Evolutionary conservation across 768 basidiomycete genomes (phyloP), one percentile per base, ranked within the genome.

Genomic region (Lactarius tabidus): DNA sequence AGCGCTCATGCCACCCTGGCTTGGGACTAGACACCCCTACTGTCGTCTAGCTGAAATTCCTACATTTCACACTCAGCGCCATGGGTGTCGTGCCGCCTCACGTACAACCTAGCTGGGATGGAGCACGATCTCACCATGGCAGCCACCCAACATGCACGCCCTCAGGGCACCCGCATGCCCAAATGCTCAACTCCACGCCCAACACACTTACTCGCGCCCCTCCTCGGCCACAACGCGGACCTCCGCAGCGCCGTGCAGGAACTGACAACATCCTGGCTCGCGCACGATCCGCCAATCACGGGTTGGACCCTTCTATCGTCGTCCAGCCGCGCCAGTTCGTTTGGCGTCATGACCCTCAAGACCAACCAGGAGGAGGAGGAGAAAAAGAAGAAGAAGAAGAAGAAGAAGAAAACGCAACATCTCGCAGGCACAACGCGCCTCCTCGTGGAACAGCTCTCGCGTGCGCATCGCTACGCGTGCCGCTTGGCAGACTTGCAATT

Each of bases 301-400:
- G 90, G 0, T 76, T 92, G 5, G 86, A 92, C 73, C 71, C 70
- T 9, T 79, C 82, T 2, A 84, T 91, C 69, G 73, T 88, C 60
- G 80, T 90, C 61, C 78, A 78, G 9, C 74, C 80, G 0, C 78
- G 81, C 12, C 74, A 89, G n/a, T 74, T 91, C 90, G 0, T 75
- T 92, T 2, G 90, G 89, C 1, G 88, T 90, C 1, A 88, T 92
- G 86, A 75, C 82, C 0, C 84, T 91, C 39, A 72, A 28, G 7
- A 1, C 6, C 18, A n/a, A 51, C 3, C 20, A 33, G 33, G 18
- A 15, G 6, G 31, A 17, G 12, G 14, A 7, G 28, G 33, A n/a
- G 26, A 18, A 8, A 6, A 14, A n/a, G n/a, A n/a, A n/a, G n/a
- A n/a, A n/a, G n/a, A n/a, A n/a, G n/a, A 7, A n/a, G 33, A n/a